Evolutionary conservation across 2,329 filamentous ascomycete genomes (phyloP).

Genomic region (Sphaerostilbella broomeana): DNA sequence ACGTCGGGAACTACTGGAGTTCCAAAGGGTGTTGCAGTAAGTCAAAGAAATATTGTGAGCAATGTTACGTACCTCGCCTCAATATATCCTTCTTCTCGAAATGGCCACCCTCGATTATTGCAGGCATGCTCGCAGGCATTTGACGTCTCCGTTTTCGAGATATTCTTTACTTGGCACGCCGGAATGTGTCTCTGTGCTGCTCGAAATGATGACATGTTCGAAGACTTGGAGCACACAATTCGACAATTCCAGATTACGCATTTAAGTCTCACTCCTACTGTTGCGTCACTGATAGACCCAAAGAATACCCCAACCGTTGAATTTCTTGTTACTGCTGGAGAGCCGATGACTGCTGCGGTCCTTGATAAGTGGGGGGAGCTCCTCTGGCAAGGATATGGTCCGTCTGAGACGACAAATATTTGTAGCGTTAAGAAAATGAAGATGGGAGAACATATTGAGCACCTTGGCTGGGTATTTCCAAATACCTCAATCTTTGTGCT

Average conservation of each 20-base stretch:
- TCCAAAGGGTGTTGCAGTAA: constrained; percentile 75
- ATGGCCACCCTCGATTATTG: constrained; percentile 52
- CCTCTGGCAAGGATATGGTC: constrained; percentile 76
- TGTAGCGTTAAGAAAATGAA: constrained; percentile 66
- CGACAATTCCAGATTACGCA: constrained; percentile 62
- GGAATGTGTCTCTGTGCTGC: constrained; percentile 75
- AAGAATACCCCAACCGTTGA: constrained; percentile 61
- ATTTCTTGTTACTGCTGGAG: constrained; percentile 75
- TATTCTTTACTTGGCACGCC: constrained; percentile 74
- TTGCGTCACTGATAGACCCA: constrained; percentile 68
- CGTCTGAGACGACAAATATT: constrained; percentile 82
- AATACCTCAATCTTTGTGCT: constrained; percentile 73
- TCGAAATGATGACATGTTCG: constrained; percentile 66
- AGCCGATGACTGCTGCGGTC: constrained; percentile 68
- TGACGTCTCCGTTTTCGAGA: constrained; percentile 84
- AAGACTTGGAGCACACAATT: constrained; percentile 63
- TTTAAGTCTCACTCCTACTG: constrained; percentile 78
- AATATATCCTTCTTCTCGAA: constrained; percentile 53
- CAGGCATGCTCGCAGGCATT: constrained; percentile 82
- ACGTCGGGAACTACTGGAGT: constrained; percentile 77
- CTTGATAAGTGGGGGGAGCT: constrained; percentile 61
- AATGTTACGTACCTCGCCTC: constrained; percentile 62
- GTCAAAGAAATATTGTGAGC: constrained; percentile 67
- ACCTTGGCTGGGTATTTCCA: constrained; percentile 66
- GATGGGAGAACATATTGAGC: constrained; percentile 54